Evolutionary conservation across 2,329 filamentous ascomycete genomes (phyloP).

Genomic region (Albophoma yamanashiensis): DNA sequence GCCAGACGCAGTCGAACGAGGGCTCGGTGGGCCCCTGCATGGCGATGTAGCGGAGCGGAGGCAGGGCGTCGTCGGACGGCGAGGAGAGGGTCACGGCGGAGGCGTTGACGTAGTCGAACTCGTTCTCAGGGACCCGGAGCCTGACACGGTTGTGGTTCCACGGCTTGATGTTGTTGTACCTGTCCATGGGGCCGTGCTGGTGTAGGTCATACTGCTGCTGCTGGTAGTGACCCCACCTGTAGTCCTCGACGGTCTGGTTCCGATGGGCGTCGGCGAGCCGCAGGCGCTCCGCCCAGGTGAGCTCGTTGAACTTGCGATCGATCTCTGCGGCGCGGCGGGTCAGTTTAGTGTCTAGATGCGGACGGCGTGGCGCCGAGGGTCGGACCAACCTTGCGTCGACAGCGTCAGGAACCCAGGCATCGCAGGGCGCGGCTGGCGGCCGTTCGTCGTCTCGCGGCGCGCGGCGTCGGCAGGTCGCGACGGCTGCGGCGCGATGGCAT

Average conservation of each 20-base stretch:
- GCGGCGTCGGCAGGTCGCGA: constrained; percentile 11
- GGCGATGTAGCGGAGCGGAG: constrained; percentile 64
- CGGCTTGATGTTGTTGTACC: constrained; percentile 83
- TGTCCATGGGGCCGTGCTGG: constrained; percentile 46
- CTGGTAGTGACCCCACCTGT: constrained; percentile 24
- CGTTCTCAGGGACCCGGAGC: constrained; percentile 63
- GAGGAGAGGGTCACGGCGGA: constrained; percentile 54
- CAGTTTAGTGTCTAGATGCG: constrained; percentile 5
- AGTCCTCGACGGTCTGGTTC: constrained; percentile 21
- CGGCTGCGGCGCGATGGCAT: constrained; percentile 16
- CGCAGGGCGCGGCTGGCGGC: constrained; percentile 10
- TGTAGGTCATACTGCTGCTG: constrained; percentile 22
- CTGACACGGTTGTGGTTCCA: constrained; percentile 80
- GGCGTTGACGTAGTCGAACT: constrained; percentile 74
- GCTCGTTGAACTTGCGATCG: constrained; percentile 38
- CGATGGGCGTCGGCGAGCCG: constrained; percentile 29
- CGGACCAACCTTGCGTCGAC: constrained; percentile 23
- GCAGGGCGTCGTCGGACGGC: constrained; percentile 22
- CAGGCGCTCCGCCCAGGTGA: constrained; percentile 41
- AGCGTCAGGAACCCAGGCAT: constrained; percentile 29
- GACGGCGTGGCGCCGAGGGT: neutral
- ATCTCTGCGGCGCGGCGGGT: constrained; percentile 26
- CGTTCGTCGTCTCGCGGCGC: neutral
- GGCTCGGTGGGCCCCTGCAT: constrained; percentile 81
- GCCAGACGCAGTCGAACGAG: constrained; percentile 78